Evolutionary conservation across 202 grass and related monocot genomes (phyloP), one percentile per base, ranked within the genome.

Genomic region (Digitaria exilis): DNA sequence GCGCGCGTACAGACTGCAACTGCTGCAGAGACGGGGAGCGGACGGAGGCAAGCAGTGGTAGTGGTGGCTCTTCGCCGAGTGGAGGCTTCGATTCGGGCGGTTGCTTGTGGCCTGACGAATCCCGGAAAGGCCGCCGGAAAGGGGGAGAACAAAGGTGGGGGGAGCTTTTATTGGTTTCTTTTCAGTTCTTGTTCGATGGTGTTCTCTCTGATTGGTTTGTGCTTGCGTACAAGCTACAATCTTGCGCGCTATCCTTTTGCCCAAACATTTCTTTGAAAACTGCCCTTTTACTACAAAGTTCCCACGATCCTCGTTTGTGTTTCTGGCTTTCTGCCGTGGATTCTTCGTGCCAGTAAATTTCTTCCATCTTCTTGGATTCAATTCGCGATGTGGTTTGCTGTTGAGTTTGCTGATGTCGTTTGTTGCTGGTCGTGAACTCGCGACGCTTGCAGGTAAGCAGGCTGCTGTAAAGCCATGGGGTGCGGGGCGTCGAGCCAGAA

Each of bases 401-500:
- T 32, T 35, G 22, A 49, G 48, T 44, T 34, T 34, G 52, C 41
- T 86, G 31, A 70, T 67, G 15, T 28, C 19, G 22, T 28, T 14
- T 25, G 4, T n/a, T 37, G 4, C 43, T 64, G 37, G 43, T 71
- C 6, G 30, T 30, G 62, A 17, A 56, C 54, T 7, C 37, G 8
- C 39, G 69, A 54, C 62, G 63, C 65, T 55, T 37, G 75, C 82
- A 90, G 89, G n/a, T n/a, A n/a, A n/a, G n/a, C n/a, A n/a, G n/a
- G n/a, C n/a, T n/a, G n/a, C n/a, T n/a, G n/a, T n/a, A n/a, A n/a
- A n/a, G n/a, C n/a, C 68, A 99, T 99, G 96, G 96, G 93, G 34
- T 99, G 96, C 73, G 69, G 89, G 4, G 12, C 77, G 78, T 99
- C 96, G 25, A 89, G 57, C 35, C 84, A 89, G 66, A 89, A 83